Evolutionary conservation across 352 stramenopile genomes (phyloP), one percentile per base, ranked within the genome.

Genomic region (Blastocystis sp.): DNA sequence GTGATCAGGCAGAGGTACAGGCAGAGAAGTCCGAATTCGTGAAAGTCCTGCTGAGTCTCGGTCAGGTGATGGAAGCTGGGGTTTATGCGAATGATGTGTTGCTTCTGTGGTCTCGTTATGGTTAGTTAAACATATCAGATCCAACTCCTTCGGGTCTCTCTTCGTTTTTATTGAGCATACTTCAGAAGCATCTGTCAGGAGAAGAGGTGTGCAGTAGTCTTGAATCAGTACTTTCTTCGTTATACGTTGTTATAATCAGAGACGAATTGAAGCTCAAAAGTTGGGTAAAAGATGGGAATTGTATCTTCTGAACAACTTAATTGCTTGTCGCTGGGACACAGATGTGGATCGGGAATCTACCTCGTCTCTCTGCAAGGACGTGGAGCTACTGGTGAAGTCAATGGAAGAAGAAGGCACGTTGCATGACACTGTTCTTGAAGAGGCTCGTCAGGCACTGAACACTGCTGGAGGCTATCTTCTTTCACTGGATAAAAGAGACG

Each of bases 111-210:
- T 34, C 20, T 66, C 54, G 18, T n/a, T 16, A 65, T 43, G 39
- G 45, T 41, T 41, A 34, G 18, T 43, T 81, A 24, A 30, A 34
- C 65, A 13, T 64, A 3, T 41, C 39, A 34, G 39, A 54, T 11
- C 9, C 70, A 13, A 47, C 13, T 9, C 24, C 50, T 63, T 20
- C 39, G 30, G 50, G 11, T 3, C 70, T 81, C 3, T 65, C 70
- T 62, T 50, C 70, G 30, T 62, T 39, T 9, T 47, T 81, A 26
- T 37, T 81, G 34, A 62, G 37, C 5, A 47, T 45, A n/a, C 70
- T 81, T 63, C 50, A 81, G 34, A 50, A 81, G n/a, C 70, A 81
- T 81, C 43, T 81, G 9, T 30, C 43, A 5, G 70, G 70, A 39
- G 55, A 65, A 30, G 41, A 65, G 43, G 18, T 81, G 45, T 41